phyloP scores from a whole-genome alignment of 805 yeast genomes.

The Starmerella riodocensis region DNA sequence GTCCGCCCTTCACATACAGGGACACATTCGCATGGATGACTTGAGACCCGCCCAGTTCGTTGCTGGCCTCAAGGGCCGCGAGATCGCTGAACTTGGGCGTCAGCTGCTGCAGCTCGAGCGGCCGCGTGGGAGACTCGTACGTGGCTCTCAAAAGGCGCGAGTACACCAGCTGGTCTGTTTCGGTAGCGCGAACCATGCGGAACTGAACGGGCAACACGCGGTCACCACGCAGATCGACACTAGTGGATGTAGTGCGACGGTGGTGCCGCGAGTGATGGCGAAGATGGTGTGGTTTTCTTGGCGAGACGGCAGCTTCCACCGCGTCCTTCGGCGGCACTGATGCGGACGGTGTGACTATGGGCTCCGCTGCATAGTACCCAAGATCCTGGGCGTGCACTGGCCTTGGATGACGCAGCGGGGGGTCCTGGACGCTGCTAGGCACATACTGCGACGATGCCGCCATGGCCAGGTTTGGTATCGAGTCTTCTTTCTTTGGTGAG shows the following conservation, averaged over 20 bases:
- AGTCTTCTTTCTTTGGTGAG: neutral
- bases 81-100: conserved; percentile 24
- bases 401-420: conserved; percentile 17
- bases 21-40: conserved; percentile 26
- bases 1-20: conserved; percentile 16
- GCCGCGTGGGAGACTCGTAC: conserved; percentile 26
- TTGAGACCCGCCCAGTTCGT: conserved; percentile 19
- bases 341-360: conserved; percentile 11
- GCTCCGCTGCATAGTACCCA: conserved; percentile 5
- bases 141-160: conserved; percentile 27
- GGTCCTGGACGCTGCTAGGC: conserved; percentile 1
- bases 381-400: conserved; percentile 12
- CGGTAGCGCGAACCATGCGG: conserved; percentile 15
- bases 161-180: conserved; percentile 17
- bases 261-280: conserved; percentile 9
- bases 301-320: conserved; percentile 6
- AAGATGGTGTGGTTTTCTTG: conserved; percentile 1
- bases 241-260: conserved; percentile 20
- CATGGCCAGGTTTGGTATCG: neutral
- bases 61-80: conserved; percentile 13
- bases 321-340: conserved; percentile 17
- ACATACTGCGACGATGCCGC: neutral
- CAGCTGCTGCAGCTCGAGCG: conserved; percentile 21
- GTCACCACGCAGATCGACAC: conserved; percentile 20
- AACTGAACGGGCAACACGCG: conserved; percentile 24